Evolutionary conservation across 202 grass and related monocot species (phyloP).

Genomic region (Hordeum pubiflorum): DNA sequence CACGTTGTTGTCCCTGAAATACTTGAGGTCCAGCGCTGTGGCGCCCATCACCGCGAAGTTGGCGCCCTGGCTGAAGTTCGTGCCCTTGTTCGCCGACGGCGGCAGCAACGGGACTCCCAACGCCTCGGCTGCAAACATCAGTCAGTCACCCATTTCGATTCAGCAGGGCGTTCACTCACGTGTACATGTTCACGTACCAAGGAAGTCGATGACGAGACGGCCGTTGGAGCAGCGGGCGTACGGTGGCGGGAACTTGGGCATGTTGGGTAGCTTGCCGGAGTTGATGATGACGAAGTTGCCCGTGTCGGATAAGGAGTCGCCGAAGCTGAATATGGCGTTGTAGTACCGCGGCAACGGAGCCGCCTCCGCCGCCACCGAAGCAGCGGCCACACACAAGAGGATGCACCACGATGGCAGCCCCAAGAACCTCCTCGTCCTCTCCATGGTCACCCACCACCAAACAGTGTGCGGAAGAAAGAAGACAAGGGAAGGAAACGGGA

Average conservation of each 20-base stretch:
- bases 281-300: slow-evolving; percentile 82
- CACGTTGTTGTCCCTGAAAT: slow-evolving; percentile 61
- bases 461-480: background rate
- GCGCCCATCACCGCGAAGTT: slow-evolving; percentile 86
- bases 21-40: slow-evolving; percentile 57
- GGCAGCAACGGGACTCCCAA: slow-evolving; percentile 62
- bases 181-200: slow-evolving; percentile 25
- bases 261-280: slow-evolving; percentile 55
- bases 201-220: slow-evolving; percentile 40
- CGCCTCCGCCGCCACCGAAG: background rate
- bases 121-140: slow-evolving; percentile 42
- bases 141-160: too few relatives aligned
- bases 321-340: background rate
- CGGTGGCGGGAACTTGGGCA: slow-evolving; percentile 62
- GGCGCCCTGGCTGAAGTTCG: slow-evolving; percentile 74
- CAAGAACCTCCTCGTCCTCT: background rate
- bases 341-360: slow-evolving; percentile 47
- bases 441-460: background rate
- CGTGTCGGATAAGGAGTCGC: slow-evolving; percentile 4
- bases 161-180: background rate
- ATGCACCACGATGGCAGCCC: background rate
- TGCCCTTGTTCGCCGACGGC: slow-evolving; percentile 58
- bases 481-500: background rate
- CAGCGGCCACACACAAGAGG: background rate
- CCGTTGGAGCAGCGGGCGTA: slow-evolving; percentile 57